Evolutionary conservation across 1,139 yeast species (phyloP).

Genomic region (Candida tropicalis): DNA sequence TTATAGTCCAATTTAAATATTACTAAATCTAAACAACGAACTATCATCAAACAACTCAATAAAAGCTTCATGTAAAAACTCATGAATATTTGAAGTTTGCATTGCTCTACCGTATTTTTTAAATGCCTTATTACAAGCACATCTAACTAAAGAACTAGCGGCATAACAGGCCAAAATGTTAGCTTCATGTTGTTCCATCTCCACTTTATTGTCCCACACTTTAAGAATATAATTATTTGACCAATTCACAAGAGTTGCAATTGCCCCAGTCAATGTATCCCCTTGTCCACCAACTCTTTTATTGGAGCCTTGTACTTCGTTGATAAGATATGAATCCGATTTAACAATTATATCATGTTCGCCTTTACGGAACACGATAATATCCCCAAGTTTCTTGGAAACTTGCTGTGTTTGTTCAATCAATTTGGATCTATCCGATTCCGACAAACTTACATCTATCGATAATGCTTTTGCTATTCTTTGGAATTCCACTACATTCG

Average conservation of each 20-base stretch:
- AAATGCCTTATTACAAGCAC: constrained; percentile 68
- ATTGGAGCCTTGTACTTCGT: constrained; percentile 57
- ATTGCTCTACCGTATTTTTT: constrained; percentile 69
- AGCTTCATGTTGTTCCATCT: constrained; percentile 56
- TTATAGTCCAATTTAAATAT: not conserved
- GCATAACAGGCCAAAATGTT: constrained; percentile 66
- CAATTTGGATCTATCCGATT: constrained; percentile 23
- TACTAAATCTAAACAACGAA: constrained; percentile 8
- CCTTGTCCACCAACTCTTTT: constrained; percentile 54
- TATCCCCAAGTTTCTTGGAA: constrained; percentile 61
- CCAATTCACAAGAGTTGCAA: constrained; percentile 47
- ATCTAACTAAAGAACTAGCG: constrained; percentile 69
- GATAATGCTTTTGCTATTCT: constrained; percentile 56
- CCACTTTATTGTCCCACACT: constrained; percentile 59
- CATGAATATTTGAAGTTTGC: constrained; percentile 83
- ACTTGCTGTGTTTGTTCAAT: constrained; percentile 40
- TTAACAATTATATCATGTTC: constrained; percentile 61
- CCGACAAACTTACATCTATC: constrained; percentile 33
- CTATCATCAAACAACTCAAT: constrained; percentile 44
- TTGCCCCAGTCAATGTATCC: constrained; percentile 47
- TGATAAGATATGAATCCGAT: constrained; percentile 35
- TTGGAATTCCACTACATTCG: constrained; percentile 83
- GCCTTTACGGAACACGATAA: constrained; percentile 77
- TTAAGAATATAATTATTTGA: constrained; percentile 54
- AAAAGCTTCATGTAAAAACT: constrained; percentile 66